Conservation (phyloP, 2,329 filamentous ascomycete genomes). For the Calonectria leucothoes region DNA sequence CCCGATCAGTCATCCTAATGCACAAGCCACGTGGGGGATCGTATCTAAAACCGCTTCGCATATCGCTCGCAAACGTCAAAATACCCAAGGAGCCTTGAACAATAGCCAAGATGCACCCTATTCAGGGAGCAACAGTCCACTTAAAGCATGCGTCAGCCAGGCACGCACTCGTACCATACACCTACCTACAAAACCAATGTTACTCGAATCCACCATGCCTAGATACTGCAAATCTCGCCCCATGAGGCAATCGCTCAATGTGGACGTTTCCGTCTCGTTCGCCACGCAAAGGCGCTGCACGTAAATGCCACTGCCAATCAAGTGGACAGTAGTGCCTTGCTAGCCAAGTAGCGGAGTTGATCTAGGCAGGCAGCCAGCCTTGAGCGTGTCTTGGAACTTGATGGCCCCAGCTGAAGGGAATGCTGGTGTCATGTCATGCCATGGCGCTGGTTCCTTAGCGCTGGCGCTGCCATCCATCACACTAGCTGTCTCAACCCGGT, state of each 20-base stretch:
- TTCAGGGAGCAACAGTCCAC: not conserved
- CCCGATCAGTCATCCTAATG: not conserved
- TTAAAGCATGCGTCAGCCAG: not conserved
- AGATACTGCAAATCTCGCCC: not conserved
- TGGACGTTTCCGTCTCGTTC: not conserved
- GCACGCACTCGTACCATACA: not conserved
- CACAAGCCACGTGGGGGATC: not conserved
- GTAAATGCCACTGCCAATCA: not conserved
- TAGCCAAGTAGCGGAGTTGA: not conserved
- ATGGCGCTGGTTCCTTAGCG: not conserved
- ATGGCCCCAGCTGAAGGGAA: not conserved
- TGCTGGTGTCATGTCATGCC: not conserved
- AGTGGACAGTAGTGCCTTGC: not conserved
- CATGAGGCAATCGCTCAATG: not conserved
- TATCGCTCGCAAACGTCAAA: no score
- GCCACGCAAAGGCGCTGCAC: not conserved
- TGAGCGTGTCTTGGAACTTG: not conserved
- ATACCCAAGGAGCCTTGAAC: not conserved
- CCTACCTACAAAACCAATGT: no score
- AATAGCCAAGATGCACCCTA: not conserved
- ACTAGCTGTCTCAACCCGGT: not conserved
- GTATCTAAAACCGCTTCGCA: not conserved
- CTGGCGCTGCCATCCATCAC: not conserved
- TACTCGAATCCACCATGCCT: not conserved
- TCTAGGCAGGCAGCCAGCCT: no score